phyloP scores from a whole-genome alignment of 192 early-diverging fungal species.

The Paraglomus occultum region DNA sequence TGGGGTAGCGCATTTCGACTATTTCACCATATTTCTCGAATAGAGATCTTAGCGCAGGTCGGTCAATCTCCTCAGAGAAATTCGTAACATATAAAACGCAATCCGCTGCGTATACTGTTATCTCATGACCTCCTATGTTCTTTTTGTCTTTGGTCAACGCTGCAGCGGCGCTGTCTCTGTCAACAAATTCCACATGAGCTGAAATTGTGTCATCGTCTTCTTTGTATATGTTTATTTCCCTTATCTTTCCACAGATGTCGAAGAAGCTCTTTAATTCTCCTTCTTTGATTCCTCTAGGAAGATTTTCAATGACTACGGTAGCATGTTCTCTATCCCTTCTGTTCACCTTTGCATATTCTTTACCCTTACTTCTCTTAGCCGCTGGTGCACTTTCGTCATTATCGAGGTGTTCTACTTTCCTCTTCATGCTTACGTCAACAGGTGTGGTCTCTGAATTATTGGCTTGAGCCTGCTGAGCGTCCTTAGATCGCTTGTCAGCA shows the following conservation, averaged over 20 bases:
- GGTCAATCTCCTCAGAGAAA: background rate
- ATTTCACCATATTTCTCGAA: constrained; percentile 16
- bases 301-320: background rate
- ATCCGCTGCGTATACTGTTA: constrained; percentile 7
- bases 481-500: background rate
- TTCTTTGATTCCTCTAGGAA: background rate
- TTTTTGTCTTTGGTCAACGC: constrained; percentile 26
- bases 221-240: background rate
- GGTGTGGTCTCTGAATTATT: background rate
- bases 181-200: constrained; percentile 17
- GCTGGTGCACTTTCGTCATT: background rate
- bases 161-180: constrained; percentile 7
- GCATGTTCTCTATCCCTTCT: constrained; percentile 10
- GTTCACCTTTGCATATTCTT: background rate
- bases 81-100: constrained; percentile 15
- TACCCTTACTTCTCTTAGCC: constrained; percentile 7
- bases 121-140: constrained; percentile 14
- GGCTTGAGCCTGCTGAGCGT: background rate
- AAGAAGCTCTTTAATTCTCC: constrained; percentile 14
- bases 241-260: constrained; percentile 13
- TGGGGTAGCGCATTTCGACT: background rate
- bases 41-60: no score
- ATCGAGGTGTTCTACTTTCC: background rate
- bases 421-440: constrained; percentile 9
- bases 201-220: background rate